Evolutionary conservation across 306 rosid genomes (phyloP), one percentile per base, ranked within the genome.

Genomic region (Carpinus fangiana): DNA sequence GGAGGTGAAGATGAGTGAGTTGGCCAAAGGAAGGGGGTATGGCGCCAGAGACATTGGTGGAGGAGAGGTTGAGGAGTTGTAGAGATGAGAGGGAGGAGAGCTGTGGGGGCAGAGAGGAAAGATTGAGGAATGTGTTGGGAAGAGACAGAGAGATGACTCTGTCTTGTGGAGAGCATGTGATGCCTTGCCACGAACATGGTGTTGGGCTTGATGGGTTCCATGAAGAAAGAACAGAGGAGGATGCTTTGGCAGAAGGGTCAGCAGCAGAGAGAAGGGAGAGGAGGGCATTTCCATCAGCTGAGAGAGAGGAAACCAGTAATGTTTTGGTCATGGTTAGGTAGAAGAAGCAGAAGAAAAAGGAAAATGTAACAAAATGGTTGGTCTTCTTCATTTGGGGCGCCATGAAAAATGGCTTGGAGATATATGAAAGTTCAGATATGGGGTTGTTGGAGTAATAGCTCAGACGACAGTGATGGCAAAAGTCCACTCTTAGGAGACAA

Each of bases 181-280:
- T 78, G 17, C 98, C 99, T 34, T 82, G 80, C 99, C 99, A 96
- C 73, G 96, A 88, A 87, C 99, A 96, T 4, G 99, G 99, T 21
- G 95, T 93, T 70, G 79, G 76, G 79, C 88, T 86, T 80, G 96
- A 85, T 16, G 96, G 92, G 77, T 86, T 87, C 99, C 99, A 96
- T 65, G 99, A 85, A 43, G 94, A 90, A 46, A 91, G 89, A 74
- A 89, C 86, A 74, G 93, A 87, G 70, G 91, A 77, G 12, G 96
- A 77, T n/a, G 89, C 73, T 56, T 76, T 77, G 38, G 80, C 77
- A 74, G 87, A 83, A 65, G 81, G 73, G 28, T 77, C 87, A 77
- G 84, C 70, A 38, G 84, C 70, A 65, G 90, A 61, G 18, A 93
- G 23, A 48, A 95, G 97, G 74, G 97, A 86, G 82, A 93, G 97